phyloP scores from a whole-genome alignment of 2,329 filamentous ascomycete species.

The Ceratocystis variospora region DNA sequence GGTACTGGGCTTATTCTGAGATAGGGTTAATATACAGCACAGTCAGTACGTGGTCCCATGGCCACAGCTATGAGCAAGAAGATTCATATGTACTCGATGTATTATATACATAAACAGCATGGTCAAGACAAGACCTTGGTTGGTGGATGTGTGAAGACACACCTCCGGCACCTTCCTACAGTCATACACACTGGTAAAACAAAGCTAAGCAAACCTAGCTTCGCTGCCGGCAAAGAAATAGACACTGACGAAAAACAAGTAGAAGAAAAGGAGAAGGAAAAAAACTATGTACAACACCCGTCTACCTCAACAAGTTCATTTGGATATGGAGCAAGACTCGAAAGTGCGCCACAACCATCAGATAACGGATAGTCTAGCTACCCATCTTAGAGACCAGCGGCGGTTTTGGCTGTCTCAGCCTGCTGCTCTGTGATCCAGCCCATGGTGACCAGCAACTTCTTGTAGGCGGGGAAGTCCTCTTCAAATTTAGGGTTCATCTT shows the following conservation, averaged over 20 bases:
- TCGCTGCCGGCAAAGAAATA: no score
- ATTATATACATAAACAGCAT: not conserved
- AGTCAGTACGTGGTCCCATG: not conserved
- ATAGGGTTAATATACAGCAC: no score
- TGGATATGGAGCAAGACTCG: no score
- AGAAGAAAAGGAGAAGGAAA: no score
- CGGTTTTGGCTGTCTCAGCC: not conserved
- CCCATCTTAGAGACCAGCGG: not conserved
- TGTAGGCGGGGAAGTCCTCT: constrained; percentile 16
- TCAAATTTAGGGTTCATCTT: constrained; percentile 14
- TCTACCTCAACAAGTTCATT: no score
- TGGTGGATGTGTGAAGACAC: not conserved
- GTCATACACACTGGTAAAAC: not conserved
- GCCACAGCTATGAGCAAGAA: not conserved
- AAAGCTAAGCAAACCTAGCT: not conserved
- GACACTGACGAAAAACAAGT: no score
- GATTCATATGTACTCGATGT: not conserved
- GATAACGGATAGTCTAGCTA: not conserved
- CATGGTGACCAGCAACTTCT: constrained; percentile 12
- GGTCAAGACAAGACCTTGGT: not conserved
- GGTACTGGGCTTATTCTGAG: no score
- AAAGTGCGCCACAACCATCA: not conserved
- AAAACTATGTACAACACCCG: no score
- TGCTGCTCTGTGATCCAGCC: constrained; percentile 15
- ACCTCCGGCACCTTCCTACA: not conserved